These are phyloP conservation scores for Pseudovirgaria hyperparasitica DNA, from an alignment of 2,329 filamentous ascomycete species.

Conservation along the genomic window DNA sequence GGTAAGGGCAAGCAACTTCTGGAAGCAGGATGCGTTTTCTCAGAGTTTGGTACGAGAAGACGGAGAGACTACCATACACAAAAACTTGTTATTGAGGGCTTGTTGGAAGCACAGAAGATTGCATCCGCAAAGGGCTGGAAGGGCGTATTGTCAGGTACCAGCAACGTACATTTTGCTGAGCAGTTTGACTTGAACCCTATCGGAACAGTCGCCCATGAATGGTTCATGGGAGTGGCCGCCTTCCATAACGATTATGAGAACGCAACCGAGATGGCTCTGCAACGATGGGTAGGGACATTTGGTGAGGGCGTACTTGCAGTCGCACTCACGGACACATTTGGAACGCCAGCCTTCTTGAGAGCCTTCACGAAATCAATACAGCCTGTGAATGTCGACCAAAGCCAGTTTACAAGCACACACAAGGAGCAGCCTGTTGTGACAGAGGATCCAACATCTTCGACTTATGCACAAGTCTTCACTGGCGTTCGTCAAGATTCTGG, in stretches of 20 bases:
- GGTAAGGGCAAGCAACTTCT: conserved; percentile 68
- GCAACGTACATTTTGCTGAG: conserved; percentile 96
- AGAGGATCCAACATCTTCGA: too few relatives aligned
- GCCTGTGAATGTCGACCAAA: too few relatives aligned
- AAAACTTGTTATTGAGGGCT: conserved; percentile 75
- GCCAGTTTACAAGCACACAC: conserved; percentile 22
- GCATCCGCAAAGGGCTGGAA: conserved; percentile 49
- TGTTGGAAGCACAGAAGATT: conserved; percentile 67
- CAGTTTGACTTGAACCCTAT: conserved; percentile 73
- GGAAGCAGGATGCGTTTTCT: conserved; percentile 74
- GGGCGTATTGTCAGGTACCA: conserved; percentile 75
- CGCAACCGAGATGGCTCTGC: conserved; percentile 72
- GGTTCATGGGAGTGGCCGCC: conserved; percentile 98
- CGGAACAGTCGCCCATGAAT: conserved; percentile 90
- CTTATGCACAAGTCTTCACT: conserved; percentile 70
- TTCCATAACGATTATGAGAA: conserved; percentile 74
- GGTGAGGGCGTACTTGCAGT: conserved; percentile 74
- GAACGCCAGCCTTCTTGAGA: conserved; percentile 75
- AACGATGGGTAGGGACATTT: conserved; percentile 86
- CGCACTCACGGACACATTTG: conserved; percentile 91
- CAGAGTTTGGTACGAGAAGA: conserved; percentile 84
- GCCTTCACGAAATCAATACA: conserved; percentile 63
- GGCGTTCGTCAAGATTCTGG: conserved; percentile 87
- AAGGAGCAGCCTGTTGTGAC: conserved; percentile 32
- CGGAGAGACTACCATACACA: conserved; percentile 92